Conservation (phyloP, 2,329 filamentous ascomycete species). For the Teratosphaeria destructans region DNA sequence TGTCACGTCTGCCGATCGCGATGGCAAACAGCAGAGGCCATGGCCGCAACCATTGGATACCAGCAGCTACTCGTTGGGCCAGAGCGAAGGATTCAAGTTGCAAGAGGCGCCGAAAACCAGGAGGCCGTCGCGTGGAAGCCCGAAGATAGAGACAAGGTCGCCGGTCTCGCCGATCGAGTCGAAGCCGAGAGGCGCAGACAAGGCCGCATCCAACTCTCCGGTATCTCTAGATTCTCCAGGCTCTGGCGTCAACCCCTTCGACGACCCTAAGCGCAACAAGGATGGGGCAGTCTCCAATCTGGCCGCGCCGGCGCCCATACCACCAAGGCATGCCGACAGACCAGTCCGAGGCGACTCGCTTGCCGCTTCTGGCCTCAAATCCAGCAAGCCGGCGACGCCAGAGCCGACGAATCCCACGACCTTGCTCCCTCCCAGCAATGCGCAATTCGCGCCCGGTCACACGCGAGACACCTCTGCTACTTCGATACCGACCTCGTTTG, state of each 20-base stretch:
- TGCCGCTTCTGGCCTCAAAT: slow-evolving; percentile 23
- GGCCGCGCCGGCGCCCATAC: slow-evolving; percentile 11
- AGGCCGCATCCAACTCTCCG: slow-evolving; percentile 27
- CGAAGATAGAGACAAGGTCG: slow-evolving; percentile 34
- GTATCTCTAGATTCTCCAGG: slow-evolving; percentile 28
- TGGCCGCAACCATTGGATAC: slow-evolving; percentile 19
- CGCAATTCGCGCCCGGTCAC: slow-evolving; percentile 15
- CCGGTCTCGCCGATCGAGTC: slow-evolving; percentile 29
- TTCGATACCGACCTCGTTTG: slow-evolving; percentile 25
- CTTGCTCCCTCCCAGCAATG: slow-evolving; percentile 13
- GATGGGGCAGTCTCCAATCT: slow-evolving; percentile 3
- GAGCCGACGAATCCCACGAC: slow-evolving; percentile 32
- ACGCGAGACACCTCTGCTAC: slow-evolving; percentile 31
- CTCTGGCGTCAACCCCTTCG: slow-evolving; percentile 28
- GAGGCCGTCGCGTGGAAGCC: slow-evolving; percentile 38
- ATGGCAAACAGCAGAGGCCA: slow-evolving; percentile 38
- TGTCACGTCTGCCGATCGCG: slow-evolving; percentile 14
- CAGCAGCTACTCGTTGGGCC: slow-evolving; percentile 15
- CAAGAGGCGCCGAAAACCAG: slow-evolving; percentile 68
- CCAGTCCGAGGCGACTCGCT: slow-evolving; percentile 54
- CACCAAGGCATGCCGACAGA: slow-evolving; percentile 31
- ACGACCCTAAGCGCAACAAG: slow-evolving; percentile 28
- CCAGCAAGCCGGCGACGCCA: slow-evolving; percentile 15
- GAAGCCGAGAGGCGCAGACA: slow-evolving; percentile 24
- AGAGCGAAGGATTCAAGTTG: slow-evolving; percentile 51